These are phyloP conservation scores for Rhodotorula sp. DNA, from an alignment of 1,284 basidiomycete genomes.

Conservation along the genomic window DNA sequence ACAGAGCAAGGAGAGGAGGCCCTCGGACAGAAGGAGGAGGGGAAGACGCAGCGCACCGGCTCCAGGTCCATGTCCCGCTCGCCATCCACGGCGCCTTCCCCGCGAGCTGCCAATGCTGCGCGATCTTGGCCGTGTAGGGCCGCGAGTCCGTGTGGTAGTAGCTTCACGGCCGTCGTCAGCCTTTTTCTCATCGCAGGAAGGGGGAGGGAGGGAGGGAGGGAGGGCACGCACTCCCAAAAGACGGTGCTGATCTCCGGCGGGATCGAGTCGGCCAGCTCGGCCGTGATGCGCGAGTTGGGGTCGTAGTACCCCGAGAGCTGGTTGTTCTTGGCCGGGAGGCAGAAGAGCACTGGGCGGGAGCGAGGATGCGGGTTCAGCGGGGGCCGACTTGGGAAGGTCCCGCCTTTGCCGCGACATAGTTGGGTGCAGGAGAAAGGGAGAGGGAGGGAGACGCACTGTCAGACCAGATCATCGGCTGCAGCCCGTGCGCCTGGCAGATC, in stretches of 20 bases:
- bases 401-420: background rate
- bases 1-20: background rate
- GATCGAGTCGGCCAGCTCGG: constrained; percentile 46
- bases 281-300: constrained; percentile 40
- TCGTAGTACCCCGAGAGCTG: constrained; percentile 51
- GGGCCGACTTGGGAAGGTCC: too few species aligned
- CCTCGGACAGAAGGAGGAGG: too few species aligned
- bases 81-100: constrained; percentile 51
- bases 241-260: constrained; percentile 48
- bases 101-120: constrained; percentile 49
- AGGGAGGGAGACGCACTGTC: constrained; percentile 41
- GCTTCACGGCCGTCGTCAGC: constrained; percentile 39
- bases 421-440: background rate
- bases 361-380: too few species aligned
- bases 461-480: constrained; percentile 53
- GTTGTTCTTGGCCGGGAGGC: constrained; percentile 51
- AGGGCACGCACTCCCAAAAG: constrained; percentile 39
- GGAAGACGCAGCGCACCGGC: constrained; percentile 39
- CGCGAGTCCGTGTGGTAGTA: constrained; percentile 46
- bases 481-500: constrained; percentile 45
- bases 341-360: constrained; percentile 50
- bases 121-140: constrained; percentile 49
- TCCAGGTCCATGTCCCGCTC: constrained; percentile 52
- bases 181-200: background rate
- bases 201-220: background rate